Conservation (phyloP, 2,329 filamentous ascomycete genomes). For the Bipolaris zeicola region DNA sequence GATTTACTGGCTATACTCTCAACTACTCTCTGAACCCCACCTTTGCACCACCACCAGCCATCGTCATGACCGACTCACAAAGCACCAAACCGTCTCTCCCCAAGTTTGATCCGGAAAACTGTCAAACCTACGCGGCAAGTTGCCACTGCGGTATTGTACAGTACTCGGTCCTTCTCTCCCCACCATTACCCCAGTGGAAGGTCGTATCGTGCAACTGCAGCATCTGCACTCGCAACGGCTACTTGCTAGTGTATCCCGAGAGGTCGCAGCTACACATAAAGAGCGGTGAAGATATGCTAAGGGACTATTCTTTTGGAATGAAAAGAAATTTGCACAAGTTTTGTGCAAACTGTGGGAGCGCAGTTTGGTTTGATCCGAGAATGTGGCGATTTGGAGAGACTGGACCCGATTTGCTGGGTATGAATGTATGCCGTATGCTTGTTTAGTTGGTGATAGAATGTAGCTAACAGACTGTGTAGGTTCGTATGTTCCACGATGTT, state of each 20-base stretch:
- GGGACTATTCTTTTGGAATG: slow-evolving; percentile 31
- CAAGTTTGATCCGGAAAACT: neutral
- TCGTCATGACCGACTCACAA: neutral
- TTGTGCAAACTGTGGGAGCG: slow-evolving; percentile 35
- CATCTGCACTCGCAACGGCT: slow-evolving; percentile 57
- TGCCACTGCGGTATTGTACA: slow-evolving; percentile 62
- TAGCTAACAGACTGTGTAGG: slow-evolving; percentile 22
- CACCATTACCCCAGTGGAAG: slow-evolving; percentile 54
- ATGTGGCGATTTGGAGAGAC: slow-evolving; percentile 25
- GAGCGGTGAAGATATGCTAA: slow-evolving; percentile 32
- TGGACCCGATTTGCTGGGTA: slow-evolving; percentile 28
- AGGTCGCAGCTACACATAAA: slow-evolving; percentile 30
- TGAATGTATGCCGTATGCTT: slow-evolving; percentile 32
- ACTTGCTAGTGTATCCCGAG: slow-evolving; percentile 53
- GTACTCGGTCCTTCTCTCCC: slow-evolving; percentile 56
- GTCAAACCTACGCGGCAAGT: slow-evolving; percentile 36
- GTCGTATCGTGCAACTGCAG: slow-evolving; percentile 60
- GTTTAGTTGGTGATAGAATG: neutral
- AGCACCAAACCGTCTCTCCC: neutral
- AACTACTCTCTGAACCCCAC: slow-evolving; percentile 6
- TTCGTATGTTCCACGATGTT: slow-evolving; percentile 24
- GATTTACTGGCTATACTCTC: neutral
- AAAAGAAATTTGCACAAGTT: slow-evolving; percentile 37
- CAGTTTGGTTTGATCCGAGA: slow-evolving; percentile 36
- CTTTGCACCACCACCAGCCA: slow-evolving; percentile 8